phyloP scores from a whole-genome alignment of 805 yeast genomes.

The Kodamaea jinghongensis region DNA sequence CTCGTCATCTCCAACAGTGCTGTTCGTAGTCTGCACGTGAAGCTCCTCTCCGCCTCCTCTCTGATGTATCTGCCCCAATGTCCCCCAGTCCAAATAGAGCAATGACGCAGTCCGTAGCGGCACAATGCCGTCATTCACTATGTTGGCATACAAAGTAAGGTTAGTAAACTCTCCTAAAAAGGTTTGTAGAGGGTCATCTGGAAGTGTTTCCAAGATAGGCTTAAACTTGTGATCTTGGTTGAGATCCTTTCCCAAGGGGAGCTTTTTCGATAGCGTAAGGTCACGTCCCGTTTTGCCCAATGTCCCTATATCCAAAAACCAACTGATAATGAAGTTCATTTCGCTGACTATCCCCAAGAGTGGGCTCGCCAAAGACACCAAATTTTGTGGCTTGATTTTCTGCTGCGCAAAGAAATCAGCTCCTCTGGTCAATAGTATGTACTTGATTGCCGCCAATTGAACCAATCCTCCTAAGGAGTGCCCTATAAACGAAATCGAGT shows the following conservation, averaged over 20 bases:
- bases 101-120: slow-evolving; percentile 44
- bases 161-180: slow-evolving; percentile 29
- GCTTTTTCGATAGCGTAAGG: slow-evolving; percentile 34
- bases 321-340: slow-evolving; percentile 35
- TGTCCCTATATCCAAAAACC: slow-evolving; percentile 45
- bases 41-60: not conserved
- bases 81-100: slow-evolving; percentile 41
- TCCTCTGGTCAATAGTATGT: slow-evolving; percentile 32
- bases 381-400: slow-evolving; percentile 30
- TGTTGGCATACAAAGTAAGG: slow-evolving; percentile 43
- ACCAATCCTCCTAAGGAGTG: slow-evolving; percentile 45
- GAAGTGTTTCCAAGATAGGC: slow-evolving; percentile 39
- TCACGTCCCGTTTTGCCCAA: slow-evolving; percentile 47
- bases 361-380: slow-evolving; percentile 43
- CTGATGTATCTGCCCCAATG: slow-evolving; percentile 36
- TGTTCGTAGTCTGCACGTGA: not conserved
- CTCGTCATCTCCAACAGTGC: not conserved
- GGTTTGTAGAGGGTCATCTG: slow-evolving; percentile 37
- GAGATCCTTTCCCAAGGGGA: slow-evolving; percentile 25
- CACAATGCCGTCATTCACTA: slow-evolving; percentile 45
- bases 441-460: slow-evolving; percentile 40
- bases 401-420: slow-evolving; percentile 25
- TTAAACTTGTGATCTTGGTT: slow-evolving; percentile 18
- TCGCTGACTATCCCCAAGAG: slow-evolving; percentile 42
- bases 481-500: slow-evolving; percentile 39